A percentile compares a stretch with the other conserved stretches of the same genome.
phyloP scores from a whole-genome alignment of 371 early-diverging fungal species.

The Chytridium lagenaria region DNA sequence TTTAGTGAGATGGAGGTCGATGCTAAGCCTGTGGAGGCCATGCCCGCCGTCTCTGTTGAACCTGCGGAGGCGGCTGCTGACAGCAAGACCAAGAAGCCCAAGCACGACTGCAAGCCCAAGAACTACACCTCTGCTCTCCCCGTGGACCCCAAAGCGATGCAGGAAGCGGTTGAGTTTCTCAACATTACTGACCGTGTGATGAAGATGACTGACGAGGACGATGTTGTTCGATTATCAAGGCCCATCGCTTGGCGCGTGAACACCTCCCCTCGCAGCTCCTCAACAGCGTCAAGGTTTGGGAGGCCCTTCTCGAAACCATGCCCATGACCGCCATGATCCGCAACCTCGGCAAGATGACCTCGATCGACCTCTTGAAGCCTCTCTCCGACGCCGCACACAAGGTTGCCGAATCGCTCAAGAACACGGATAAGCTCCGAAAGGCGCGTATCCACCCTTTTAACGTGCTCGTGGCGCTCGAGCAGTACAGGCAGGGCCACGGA shows the following conservation, averaged over 20 bases:
- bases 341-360: conserved; percentile 30
- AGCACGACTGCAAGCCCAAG: not conserved
- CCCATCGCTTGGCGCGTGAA: conserved; percentile 28
- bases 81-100: not conserved
- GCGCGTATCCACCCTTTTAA: conserved; percentile 38
- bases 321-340: conserved; percentile 33
- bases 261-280: conserved; percentile 29
- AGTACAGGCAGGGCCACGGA: conserved; percentile 27
- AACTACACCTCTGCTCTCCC: conserved; percentile 4
- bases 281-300: conserved; percentile 23
- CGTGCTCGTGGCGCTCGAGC: conserved; percentile 28
- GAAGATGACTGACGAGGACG: not conserved
- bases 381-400: conserved; percentile 6
- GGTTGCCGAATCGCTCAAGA: conserved; percentile 10
- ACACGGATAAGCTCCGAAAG: conserved; percentile 11
- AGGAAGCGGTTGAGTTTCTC: conserved; percentile 6
- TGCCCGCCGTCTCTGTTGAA: not conserved
- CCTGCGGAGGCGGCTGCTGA: not conserved
- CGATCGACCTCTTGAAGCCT: conserved; percentile 17
- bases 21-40: not conserved
- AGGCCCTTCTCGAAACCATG: conserved; percentile 24
- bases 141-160: not conserved
- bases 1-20: not conserved
- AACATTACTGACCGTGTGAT: conserved; percentile 6
- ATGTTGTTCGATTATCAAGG: conserved; percentile 11